Base-by-base conservation (phyloP, 352 stramenopile species). In the Globisporangium rhizosaccharum region DNA sequence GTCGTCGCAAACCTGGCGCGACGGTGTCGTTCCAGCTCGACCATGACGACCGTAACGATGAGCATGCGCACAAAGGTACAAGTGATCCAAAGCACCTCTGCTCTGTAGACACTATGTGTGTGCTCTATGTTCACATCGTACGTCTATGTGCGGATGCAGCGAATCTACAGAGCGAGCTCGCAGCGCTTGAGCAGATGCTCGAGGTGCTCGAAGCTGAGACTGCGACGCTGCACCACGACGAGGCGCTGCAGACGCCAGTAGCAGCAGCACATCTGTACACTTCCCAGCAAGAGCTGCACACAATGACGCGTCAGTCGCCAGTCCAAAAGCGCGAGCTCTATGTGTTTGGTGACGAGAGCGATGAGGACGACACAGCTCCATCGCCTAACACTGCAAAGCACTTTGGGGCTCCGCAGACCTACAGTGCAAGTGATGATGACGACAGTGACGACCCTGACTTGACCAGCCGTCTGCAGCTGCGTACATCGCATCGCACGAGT, bases 111-210 rank as follows among this genome's bases (percentile, higher is more conserved):
- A 26, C 33, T 9, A 9, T 9, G 4, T 14, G 26, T 15, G 36
- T 15, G 15, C 5, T 23, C 23, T 42, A 3, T n/a, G 14, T 15
- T 18, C 53, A 20, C 5, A 20, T 14, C 25, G 23, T 23, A 23
- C 23, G 23, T 18, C 30, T 5, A 1, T 17, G n/a, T 51, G 20
- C 14, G 10, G 2, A 39, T 25, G 9, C 25, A 61, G 70, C 56
- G 4, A 65, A 45, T 20, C 30, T 81, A n/a, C 70, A 76, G 42
- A 54, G 61, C 0, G 70, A 81, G 62, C 57, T 81, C 46, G 67
- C 67, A 5, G 54, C 71, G 61, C 60, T 81, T 28, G 72, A 81
- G 61, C 63, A 33, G 26, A 81, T 81, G 72, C 44, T 81, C 39
- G 61, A 51, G 50, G 67, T 73, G 20, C 53, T 81, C 8, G 69